These are phyloP conservation scores for Posidonia australis DNA, from an alignment of 106 monocot species.

Conservation along the genomic window DNA sequence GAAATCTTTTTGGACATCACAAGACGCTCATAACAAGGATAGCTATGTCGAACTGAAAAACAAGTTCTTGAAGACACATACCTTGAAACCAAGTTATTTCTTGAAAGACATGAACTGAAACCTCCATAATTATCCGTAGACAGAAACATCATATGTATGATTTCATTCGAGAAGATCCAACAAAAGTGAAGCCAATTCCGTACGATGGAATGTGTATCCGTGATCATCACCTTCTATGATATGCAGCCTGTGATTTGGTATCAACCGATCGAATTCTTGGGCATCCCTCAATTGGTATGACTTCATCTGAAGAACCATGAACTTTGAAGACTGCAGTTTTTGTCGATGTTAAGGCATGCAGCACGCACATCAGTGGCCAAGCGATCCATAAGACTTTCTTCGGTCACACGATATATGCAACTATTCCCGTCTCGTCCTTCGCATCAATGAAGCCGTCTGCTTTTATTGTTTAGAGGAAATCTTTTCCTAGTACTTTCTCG, in stretches of 20 bases:
- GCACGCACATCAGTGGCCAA: constrained; percentile 55
- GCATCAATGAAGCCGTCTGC: no score
- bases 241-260: constrained; percentile 54
- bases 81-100: no score
- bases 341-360: constrained; percentile 41
- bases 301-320: constrained; percentile 71
- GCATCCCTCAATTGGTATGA: constrained; percentile 57
- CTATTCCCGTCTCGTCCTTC: no score
- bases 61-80: no score
- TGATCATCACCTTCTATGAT: constrained; percentile 71
- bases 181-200: constrained; percentile 35
- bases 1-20: no score
- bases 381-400: constrained; percentile 69
- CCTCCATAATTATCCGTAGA: no score
- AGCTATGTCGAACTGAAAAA: no score
- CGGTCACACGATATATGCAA: constrained; percentile 56
- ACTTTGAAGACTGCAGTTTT: constrained; percentile 42
- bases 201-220: constrained; percentile 36
- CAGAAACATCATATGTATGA: no score
- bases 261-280: constrained; percentile 36
- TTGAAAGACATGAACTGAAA: no score
- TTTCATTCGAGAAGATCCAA: constrained; percentile 44
- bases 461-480: no score
- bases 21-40: no score
- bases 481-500: no score